These are phyloP conservation scores for Pholiota molesta DNA, from an alignment of 768 basidiomycete species.

Conservation along the genomic window DNA sequence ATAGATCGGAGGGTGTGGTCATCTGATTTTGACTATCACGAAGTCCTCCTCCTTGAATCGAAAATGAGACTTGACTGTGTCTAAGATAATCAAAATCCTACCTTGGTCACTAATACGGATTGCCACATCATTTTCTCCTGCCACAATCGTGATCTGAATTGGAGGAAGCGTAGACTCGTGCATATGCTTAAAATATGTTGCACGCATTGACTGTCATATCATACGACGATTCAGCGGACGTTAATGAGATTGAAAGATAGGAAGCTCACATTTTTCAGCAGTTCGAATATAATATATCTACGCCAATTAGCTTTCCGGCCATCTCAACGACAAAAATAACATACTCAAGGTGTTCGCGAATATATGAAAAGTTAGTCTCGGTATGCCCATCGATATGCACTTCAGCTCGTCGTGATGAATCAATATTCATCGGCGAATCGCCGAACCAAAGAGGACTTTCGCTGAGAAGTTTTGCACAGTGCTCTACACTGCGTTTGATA, in stretches of 20 bases:
- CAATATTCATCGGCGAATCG: slow-evolving; percentile 33
- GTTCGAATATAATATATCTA: slow-evolving; percentile 86
- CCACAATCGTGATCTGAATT: slow-evolving; percentile 75
- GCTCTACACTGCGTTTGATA: slow-evolving; percentile 70
- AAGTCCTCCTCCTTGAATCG: slow-evolving; percentile 69
- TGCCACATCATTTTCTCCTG: slow-evolving; percentile 71
- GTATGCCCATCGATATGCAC: slow-evolving; percentile 75
- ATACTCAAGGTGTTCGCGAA: slow-evolving; percentile 85
- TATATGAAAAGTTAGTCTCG: slow-evolving; percentile 76
- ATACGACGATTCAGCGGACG: neutral
- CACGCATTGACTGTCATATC: slow-evolving; percentile 64
- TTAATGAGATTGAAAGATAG: neutral
- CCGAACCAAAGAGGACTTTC: slow-evolving; percentile 48
- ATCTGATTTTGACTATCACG: slow-evolving; percentile 48
- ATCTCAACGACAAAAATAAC: slow-evolving; percentile 24
- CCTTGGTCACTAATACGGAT: slow-evolving; percentile 94
- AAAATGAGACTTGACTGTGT: slow-evolving; percentile 10
- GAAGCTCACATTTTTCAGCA: slow-evolving; percentile 80
- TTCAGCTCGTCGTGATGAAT: slow-evolving; percentile 50
- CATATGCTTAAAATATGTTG: slow-evolving; percentile 58
- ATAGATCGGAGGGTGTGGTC: slow-evolving; percentile 72
- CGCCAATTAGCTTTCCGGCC: slow-evolving; percentile 1
- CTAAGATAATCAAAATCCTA: slow-evolving; percentile 22
- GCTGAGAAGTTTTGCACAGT: slow-evolving; percentile 61
- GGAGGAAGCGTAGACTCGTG: slow-evolving; percentile 50